Conservation (phyloP, 306 rosid genomes). For the Ormosia emarginata region DNA sequence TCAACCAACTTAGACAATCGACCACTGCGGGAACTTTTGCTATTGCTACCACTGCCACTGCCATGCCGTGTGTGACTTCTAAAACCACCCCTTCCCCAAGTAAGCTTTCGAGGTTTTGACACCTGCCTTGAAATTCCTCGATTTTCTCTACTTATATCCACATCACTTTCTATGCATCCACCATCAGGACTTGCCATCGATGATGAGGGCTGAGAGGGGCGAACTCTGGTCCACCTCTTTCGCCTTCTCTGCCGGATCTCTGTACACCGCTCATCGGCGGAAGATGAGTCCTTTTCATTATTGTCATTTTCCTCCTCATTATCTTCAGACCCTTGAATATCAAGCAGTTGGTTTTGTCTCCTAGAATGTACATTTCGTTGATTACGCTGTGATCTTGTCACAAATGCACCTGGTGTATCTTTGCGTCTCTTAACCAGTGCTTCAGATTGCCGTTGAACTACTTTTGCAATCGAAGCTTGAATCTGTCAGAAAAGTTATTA, state of each 20-base stretch:
- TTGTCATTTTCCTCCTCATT: constrained; percentile 70
- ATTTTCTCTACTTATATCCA: constrained; percentile 59
- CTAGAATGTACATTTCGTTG: constrained; percentile 52
- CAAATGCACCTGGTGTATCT: constrained; percentile 49
- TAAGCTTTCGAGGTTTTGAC: constrained; percentile 68
- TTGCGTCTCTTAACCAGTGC: constrained; percentile 81
- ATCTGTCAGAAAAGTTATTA: constrained; percentile 34
- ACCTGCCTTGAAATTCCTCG: constrained; percentile 62
- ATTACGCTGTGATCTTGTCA: constrained; percentile 65
- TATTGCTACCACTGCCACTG: constrained; percentile 57
- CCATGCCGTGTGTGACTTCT: constrained; percentile 86
- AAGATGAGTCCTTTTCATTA: constrained; percentile 65
- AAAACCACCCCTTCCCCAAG: constrained; percentile 94
- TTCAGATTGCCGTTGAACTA: constrained; percentile 84
- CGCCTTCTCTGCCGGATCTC: constrained; percentile 59
- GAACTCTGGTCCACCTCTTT: constrained; percentile 59
- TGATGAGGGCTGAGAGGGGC: constrained; percentile 73
- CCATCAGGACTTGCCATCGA: constrained; percentile 65
- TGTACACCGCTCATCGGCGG: constrained; percentile 60
- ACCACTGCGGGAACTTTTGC: constrained; percentile 58
- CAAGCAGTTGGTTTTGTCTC: constrained; percentile 58
- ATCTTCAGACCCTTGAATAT: constrained; percentile 70
- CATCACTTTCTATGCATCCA: constrained; percentile 63
- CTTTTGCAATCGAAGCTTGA: constrained; percentile 55
- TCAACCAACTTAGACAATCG: constrained; percentile 79